Percentiles rank a stretch among this genome's conserved stretches.
phyloP scores from a whole-genome alignment of 805 yeast species.

The Pichia eremophila region DNA sequence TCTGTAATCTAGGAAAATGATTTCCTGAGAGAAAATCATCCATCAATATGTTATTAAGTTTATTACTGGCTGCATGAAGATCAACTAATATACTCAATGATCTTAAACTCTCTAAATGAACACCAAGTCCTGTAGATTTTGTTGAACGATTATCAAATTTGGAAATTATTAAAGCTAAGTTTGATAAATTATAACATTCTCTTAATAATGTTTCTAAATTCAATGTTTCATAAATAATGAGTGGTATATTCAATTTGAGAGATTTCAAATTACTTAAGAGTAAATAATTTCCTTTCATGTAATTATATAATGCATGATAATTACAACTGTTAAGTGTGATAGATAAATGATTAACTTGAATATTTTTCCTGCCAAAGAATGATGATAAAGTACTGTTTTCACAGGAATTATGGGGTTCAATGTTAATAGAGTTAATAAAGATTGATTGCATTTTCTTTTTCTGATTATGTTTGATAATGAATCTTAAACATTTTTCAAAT shows the following conservation, averaged over 20 bases:
- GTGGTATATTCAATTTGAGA: background rate
- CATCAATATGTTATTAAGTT: background rate
- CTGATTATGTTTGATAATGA: conserved; percentile 1
- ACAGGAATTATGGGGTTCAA: background rate
- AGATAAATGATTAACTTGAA: background rate
- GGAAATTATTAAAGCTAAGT: background rate
- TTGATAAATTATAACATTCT: background rate
- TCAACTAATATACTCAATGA: background rate
- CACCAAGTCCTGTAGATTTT: background rate
- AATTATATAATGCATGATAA: background rate
- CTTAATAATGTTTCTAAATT: background rate
- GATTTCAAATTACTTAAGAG: background rate
- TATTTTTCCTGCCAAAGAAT: background rate
- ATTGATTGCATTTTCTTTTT: background rate
- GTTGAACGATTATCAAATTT: conserved; percentile 1
- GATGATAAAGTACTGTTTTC: background rate
- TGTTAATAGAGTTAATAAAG: background rate
- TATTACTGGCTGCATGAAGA: background rate
- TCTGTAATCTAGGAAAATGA: background rate
- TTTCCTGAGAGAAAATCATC: background rate
- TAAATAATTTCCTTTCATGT: background rate
- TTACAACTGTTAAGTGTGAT: background rate
- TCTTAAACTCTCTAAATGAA: background rate
- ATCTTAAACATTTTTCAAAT: conserved; percentile 11
- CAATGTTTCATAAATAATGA: background rate